A percentile compares a stretch with the other conserved stretches of the same genome.
Conservation (phyloP, 805 yeast genomes). For the Nakazawaea ishiwadae region DNA sequence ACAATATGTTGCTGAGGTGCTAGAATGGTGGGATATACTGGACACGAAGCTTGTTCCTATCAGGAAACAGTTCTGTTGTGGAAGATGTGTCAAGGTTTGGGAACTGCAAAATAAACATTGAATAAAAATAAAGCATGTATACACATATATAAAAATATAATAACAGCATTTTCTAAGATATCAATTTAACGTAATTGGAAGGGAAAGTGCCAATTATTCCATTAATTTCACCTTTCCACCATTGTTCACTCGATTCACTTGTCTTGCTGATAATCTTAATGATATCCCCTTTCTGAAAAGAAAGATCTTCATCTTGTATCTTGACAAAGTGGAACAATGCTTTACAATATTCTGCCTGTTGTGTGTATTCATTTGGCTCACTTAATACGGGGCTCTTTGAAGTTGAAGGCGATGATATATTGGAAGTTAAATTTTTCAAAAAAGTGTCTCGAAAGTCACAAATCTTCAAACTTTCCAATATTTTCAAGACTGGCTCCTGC, state of each 20-base stretch:
- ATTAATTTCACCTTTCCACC: conserved; percentile 46
- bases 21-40: conserved; percentile 66
- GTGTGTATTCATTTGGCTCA: too few relatives aligned
- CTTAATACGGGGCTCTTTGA: too few relatives aligned
- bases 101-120: conserved; percentile 9
- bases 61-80: conserved; percentile 51
- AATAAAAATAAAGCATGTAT: too few relatives aligned
- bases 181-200: conserved; percentile 42
- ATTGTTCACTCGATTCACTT: conserved; percentile 30
- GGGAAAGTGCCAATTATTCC: conserved; percentile 43
- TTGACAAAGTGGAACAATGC: conserved; percentile 38
- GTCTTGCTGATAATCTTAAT: conserved; percentile 30
- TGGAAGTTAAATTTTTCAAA: conserved; percentile 14
- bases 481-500: conserved; percentile 12
- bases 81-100: conserved; percentile 38
- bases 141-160: too few relatives aligned
- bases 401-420: not conserved
- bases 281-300: conserved; percentile 37
- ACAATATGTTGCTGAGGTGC: conserved; percentile 52
- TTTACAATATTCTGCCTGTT: conserved; percentile 24
- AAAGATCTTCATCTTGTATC: conserved; percentile 35
- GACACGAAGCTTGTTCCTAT: conserved; percentile 47
- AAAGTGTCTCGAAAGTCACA: conserved; percentile 23
- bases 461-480: conserved; percentile 20
- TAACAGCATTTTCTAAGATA: too few relatives aligned